Conservation (phyloP, 1,139 yeast species). For the Taphrina populina region DNA sequence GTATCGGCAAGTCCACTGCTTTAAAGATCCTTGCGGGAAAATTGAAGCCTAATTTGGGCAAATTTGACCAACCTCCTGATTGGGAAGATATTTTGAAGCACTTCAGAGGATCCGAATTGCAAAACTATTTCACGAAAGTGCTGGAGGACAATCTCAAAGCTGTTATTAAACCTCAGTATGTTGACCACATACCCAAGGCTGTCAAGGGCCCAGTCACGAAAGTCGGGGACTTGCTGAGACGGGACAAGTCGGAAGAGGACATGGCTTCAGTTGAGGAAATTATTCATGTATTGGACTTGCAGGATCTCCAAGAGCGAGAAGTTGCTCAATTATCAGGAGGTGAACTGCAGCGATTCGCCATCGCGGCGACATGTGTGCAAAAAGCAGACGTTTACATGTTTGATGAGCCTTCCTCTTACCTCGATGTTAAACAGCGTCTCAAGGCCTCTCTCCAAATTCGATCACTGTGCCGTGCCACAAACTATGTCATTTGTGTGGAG, state of each 20-base stretch:
- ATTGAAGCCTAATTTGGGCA: conserved; percentile 93
- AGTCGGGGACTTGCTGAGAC: conserved; percentile 71
- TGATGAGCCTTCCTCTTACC: conserved; percentile 97
- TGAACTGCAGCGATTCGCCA: conserved; percentile 95
- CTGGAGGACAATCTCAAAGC: conserved; percentile 92
- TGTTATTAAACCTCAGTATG: conserved; percentile 95
- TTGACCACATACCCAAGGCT: conserved; percentile 94
- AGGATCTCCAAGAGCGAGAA: conserved; percentile 75
- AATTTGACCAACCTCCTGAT: conserved; percentile 91
- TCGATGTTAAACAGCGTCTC: conserved; percentile 97
- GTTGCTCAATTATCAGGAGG: conserved; percentile 93
- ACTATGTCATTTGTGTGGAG: conserved; percentile 89
- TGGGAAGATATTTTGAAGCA: conserved; percentile 90
- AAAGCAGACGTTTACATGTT: conserved; percentile 93
- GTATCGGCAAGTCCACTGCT: conserved; percentile 99
- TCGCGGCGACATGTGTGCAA: conserved; percentile 96
- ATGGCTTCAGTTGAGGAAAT: conserved; percentile 54
- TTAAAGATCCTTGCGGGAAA: conserved; percentile 96
- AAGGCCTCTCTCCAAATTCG: conserved; percentile 95
- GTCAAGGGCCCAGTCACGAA: conserved; percentile 84
- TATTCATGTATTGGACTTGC: conserved; percentile 68
- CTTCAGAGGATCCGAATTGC: conserved; percentile 96
- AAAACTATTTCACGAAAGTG: conserved; percentile 89
- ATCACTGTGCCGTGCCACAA: conserved; percentile 69
- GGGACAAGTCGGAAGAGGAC: conserved; percentile 49